phyloP scores from a whole-genome alignment of 164 flowering plant species.

The Cinnamomum chago region DNA sequence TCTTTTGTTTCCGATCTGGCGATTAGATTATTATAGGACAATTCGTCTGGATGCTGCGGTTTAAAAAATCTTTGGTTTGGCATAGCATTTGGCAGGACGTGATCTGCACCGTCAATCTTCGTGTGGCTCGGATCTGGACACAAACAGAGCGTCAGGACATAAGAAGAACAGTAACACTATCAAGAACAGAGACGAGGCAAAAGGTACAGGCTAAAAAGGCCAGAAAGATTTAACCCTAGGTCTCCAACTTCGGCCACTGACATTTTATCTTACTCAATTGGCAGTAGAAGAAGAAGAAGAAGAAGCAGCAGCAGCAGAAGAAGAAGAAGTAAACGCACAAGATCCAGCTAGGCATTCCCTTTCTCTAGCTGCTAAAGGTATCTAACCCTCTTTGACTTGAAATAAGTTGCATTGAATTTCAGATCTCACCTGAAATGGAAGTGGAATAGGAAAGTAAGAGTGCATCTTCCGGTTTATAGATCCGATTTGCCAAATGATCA shows the following conservation, averaged over 20 bases:
- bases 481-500: too few relatives aligned
- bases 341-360: constrained; percentile 61
- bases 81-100: constrained; percentile 59
- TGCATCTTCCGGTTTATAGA: neutral
- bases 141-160: constrained; percentile 11
- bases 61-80: neutral
- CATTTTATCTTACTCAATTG: constrained; percentile 43
- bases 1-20: too few relatives aligned
- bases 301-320: constrained; percentile 37
- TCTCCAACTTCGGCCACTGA: neutral
- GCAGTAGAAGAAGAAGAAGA: constrained; percentile 36
- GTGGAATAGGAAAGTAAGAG: neutral
- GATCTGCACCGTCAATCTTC: constrained; percentile 33
- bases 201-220: neutral
- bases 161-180: constrained; percentile 15
- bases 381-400: neutral
- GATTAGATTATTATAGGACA: neutral
- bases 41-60: neutral
- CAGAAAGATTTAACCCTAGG: neutral
- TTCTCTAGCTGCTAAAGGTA: neutral
- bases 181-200: constrained; percentile 27
- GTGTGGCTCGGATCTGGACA: constrained; percentile 46
- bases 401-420: neutral
- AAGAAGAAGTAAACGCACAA: constrained; percentile 44
- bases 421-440: neutral